Conservation (phyloP, 129 eudicot genomes). For the Helianthus tuberosus region DNA sequence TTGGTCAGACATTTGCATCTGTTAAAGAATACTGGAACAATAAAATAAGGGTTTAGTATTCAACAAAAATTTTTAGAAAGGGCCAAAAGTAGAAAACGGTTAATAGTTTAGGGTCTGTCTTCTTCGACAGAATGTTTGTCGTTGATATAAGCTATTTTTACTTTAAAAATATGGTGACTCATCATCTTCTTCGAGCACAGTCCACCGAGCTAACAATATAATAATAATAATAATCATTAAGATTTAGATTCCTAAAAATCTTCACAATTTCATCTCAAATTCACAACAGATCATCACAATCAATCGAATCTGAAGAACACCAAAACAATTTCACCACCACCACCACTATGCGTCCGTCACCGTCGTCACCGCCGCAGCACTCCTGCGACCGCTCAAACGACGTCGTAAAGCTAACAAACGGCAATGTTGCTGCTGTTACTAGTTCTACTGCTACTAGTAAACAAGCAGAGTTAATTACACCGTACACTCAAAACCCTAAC, state of each 20-base stretch:
- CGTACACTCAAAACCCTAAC: slow-evolving; percentile 5
- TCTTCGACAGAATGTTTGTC: slow-evolving; percentile 1
- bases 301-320: slow-evolving; percentile 12
- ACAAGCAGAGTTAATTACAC: slow-evolving; percentile 24
- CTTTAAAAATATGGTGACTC: slow-evolving; percentile 1
- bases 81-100: not conserved
- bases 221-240: not conserved
- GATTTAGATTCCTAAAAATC: slow-evolving; percentile 16
- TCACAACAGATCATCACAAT: slow-evolving; percentile 19
- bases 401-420: slow-evolving; percentile 16
- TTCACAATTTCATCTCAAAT: slow-evolving; percentile 4
- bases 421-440: slow-evolving; percentile 29
- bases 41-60: not conserved
- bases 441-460: not conserved
- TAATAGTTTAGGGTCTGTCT: slow-evolving; percentile 1
- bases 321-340: slow-evolving; percentile 7
- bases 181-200: slow-evolving; percentile 22
- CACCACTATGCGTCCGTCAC: slow-evolving; percentile 23
- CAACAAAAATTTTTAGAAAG: slow-evolving; percentile 24
- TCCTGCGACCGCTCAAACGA: slow-evolving; percentile 25
- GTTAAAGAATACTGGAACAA: no score
- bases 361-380: slow-evolving; percentile 25
- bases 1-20: no score
- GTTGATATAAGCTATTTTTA: not conserved
- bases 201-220: not conserved